Base-by-base conservation (phyloP, 1,284 basidiomycete species). In the Marasmius fiardii region DNA sequence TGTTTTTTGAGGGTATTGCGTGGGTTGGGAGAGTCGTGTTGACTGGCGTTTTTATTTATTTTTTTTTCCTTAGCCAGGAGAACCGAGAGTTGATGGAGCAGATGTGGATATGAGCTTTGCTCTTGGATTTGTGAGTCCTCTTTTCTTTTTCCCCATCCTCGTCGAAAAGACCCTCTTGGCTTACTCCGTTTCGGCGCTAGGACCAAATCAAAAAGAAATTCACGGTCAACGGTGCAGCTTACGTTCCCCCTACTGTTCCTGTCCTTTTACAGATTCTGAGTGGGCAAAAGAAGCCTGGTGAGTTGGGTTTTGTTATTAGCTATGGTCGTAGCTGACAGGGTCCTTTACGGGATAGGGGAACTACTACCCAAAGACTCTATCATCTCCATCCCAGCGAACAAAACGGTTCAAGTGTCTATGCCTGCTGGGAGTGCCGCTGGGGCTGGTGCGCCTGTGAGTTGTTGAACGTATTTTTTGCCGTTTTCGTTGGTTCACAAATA, bases 241-340 rank as follows among this genome's bases (percentile, higher is more conserved):
- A 68, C 58, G 56, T 52, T 7, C 65, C 74, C 12, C 80, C 79
- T 3, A 69, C 67, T 0, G 67, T 69, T 0, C 79, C 79, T 0
- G 74, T 80, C 0, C 69, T 82, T 33, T 70, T 83, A 31, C 81
- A 83, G 56, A 76, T 83, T 45, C 63, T 83, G 34, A 80, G 76
- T 52, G 80, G 81, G 4, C 68, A 74, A 6, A 64, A 65, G 45
- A 68, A 71, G 37, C 72, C 77, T 16, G 63, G 69, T 12, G 68
- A 75, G n/a, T 67, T 83, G 23, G n/a, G n/a, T n/a, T n/a, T n/a
- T n/a, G n/a, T n/a, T n/a, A n/a, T n/a, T n/a, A n/a, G n/a, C n/a
- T n/a, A n/a, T n/a, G n/a, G n/a, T n/a, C n/a, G n/a, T n/a, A n/a
- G n/a, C n/a, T n/a, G n/a, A n/a, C n/a, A n/a, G n/a, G n/a, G n/a